Evolutionary conservation across 208 protist species (phyloP), one percentile per base, ranked within the genome.

Genomic region (Tritrichomonas musculus): DNA sequence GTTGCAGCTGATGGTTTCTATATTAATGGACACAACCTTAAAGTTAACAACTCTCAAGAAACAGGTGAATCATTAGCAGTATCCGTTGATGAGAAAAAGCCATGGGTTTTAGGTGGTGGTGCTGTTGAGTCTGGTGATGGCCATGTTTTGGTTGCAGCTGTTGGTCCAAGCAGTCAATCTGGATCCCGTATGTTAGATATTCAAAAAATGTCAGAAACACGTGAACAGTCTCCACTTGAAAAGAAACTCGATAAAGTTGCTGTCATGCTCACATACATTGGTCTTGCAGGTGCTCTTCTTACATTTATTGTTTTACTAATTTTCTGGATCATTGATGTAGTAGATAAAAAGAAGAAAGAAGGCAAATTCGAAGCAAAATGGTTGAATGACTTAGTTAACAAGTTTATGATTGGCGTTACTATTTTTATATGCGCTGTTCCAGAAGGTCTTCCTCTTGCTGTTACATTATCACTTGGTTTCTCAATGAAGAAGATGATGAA

Each of bases 391-490:
- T 92, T 95, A 64, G 3, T 96, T 13, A 53, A 95, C 27, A 69
- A 93, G 27, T 57, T 96, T 60, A 95, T 95, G 49, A 93, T 80
- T 22, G 94, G 66, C 4, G 98, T 14, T 98, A n/a, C n/a, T n/a
- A n/a, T n/a, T n/a, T n/a, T n/a, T n/a, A n/a, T n/a, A n/a, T n/a
- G n/a, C n/a, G n/a, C 98, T 9, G 97, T 99, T 60, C 98, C 98
- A 14, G 98, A 99, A 94, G 98, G 98, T 30, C 95, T 99, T 66
- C 98, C 98, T 50, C 96, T 99, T 0, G 98, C 98, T 8, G 98
- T 99, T 33, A 98, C 98, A 69, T 98, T 99, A 92, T 97, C 98
- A 4, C 96, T 99, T 22, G 98, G 98, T 25, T 94, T 93, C 41
- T 93, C 75, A 33, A 94, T 94, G 93, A 92, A 92, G 44, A 55